Conservation (phyloP, 768 basidiomycete species). For the Xerocomellus intermedius region DNA sequence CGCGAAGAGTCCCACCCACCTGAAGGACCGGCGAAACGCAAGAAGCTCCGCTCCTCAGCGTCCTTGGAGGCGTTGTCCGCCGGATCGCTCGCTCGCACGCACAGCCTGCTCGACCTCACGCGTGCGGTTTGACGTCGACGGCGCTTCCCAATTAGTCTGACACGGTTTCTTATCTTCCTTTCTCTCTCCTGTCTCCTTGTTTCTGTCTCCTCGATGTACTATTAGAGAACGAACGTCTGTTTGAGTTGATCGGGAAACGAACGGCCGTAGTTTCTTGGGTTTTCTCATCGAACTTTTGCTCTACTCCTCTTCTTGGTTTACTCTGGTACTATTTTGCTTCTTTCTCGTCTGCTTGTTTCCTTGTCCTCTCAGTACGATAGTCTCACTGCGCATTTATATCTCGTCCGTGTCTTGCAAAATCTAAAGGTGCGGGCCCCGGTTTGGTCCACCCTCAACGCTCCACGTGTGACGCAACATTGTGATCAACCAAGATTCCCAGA, state of each 20-base stretch:
- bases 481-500: neutral
- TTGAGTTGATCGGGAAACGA: constrained; percentile 1
- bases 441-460: neutral
- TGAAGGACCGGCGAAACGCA: constrained; percentile 12
- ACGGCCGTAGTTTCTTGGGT: constrained; percentile 2
- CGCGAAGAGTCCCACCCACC: neutral
- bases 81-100: neutral
- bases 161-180: neutral
- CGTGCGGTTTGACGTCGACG: neutral
- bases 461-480: neutral
- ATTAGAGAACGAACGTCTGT: neutral
- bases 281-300: neutral
- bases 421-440: neutral
- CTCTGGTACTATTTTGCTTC: neutral
- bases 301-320: neutral
- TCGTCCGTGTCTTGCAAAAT: constrained; percentile 5
- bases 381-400: neutral
- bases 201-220: neutral
- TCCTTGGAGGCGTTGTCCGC: neutral
- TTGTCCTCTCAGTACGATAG: neutral
- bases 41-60: constrained; percentile 7
- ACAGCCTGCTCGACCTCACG: neutral
- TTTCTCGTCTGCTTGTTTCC: neutral
- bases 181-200: neutral
- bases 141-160: neutral